Percentiles rank a stretch among this genome's conserved stretches.
Evolutionary conservation across 495 filamentous ascomycete species (phyloP).

Genomic region (Aspergillus coremiiformis): DNA sequence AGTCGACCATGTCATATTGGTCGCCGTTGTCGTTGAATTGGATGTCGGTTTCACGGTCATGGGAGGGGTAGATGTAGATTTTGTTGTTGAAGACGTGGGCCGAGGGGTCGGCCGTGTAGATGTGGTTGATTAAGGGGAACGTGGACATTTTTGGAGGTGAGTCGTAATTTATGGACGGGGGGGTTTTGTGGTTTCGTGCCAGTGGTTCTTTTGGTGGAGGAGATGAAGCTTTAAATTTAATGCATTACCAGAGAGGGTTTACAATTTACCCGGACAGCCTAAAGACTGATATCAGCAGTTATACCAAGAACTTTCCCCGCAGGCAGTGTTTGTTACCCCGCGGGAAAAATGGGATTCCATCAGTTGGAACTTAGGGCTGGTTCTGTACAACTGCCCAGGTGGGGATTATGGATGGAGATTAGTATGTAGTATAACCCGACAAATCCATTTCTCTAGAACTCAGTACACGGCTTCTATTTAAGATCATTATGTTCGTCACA

Average conservation of each 20-base stretch:
- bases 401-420: too few relatives aligned
- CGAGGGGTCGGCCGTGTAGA: slow-evolving; percentile 56
- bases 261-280: neutral
- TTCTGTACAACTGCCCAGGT: too few relatives aligned
- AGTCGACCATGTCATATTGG: slow-evolving; percentile 67
- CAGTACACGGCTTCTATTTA: neutral
- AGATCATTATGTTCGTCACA: too few relatives aligned
- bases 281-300: too few relatives aligned
- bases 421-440: too few relatives aligned
- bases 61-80: slow-evolving; percentile 46
- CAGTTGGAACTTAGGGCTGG: neutral
- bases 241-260: too few relatives aligned
- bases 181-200: too few relatives aligned
- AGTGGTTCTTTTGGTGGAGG: too few relatives aligned
- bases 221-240: neutral
- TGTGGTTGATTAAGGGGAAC: neutral
- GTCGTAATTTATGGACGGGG: neutral
- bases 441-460: neutral
- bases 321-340: neutral
- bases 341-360: neutral
- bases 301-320: neutral
- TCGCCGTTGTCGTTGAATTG: slow-evolving; percentile 72
- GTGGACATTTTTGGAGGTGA: neutral
- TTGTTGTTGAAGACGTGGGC: slow-evolving; percentile 43
- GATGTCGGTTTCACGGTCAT: slow-evolving; percentile 37